These are phyloP conservation scores for Papiliotrema flavescens DNA, from an alignment of 1,284 basidiomycete species.

Conservation along the genomic window DNA sequence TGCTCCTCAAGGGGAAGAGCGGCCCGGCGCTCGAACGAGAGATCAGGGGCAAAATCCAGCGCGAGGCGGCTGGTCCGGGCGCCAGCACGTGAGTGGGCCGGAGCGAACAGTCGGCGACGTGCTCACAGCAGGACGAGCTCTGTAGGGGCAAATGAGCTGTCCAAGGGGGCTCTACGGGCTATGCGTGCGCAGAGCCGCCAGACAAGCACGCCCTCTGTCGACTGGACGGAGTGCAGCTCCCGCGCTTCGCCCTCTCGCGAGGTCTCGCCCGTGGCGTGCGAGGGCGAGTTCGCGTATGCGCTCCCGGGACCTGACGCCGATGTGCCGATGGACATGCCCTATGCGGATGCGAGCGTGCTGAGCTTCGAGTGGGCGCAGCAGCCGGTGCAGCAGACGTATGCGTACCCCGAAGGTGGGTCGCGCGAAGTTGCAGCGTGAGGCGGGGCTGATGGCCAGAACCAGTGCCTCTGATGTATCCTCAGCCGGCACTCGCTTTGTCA, in stretches of 20 bases:
- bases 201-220: constrained; percentile 11
- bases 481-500: background rate
- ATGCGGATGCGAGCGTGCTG: background rate
- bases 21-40: constrained; percentile 65
- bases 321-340: background rate
- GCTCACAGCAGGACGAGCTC: constrained; percentile 2
- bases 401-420: background rate
- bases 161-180: constrained; percentile 34
- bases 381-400: background rate
- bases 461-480: constrained; percentile 1
- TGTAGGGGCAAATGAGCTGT: constrained; percentile 20
- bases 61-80: constrained; percentile 33
- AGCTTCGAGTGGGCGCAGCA: background rate
- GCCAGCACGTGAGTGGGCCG: constrained; percentile 2
- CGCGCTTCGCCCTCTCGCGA: constrained; percentile 14
- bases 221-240: constrained; percentile 20
- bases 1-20: constrained; percentile 68
- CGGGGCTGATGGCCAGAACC: constrained; percentile 11
- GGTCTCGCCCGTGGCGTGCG: background rate
- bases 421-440: background rate
- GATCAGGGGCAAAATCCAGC: constrained; percentile 53
- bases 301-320: background rate
- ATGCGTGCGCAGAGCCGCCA: constrained; percentile 30
- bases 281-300: background rate
- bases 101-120: background rate